These are phyloP conservation scores for Rosa lucieae DNA, from an alignment of 306 rosid genomes.

Conservation along the genomic window DNA sequence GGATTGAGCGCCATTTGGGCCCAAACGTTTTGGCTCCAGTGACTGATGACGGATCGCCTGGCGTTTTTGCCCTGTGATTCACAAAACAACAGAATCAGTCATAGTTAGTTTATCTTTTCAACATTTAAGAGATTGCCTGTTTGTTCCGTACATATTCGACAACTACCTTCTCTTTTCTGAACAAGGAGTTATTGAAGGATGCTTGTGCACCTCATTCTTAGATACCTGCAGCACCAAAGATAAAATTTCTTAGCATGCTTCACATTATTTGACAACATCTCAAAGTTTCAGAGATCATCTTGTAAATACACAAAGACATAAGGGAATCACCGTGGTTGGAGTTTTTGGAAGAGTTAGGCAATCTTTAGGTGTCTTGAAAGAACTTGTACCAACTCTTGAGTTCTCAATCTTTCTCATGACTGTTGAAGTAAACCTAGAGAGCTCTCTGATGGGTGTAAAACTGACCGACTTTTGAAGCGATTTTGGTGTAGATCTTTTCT, in stretches of 20 bases:
- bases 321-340: constrained; percentile 58
- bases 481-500: constrained; percentile 61
- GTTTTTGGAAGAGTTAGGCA: constrained; percentile 67
- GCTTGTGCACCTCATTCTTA: constrained; percentile 46
- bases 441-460: constrained; percentile 85
- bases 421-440: constrained; percentile 70
- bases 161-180: constrained; percentile 73
- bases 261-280: not conserved
- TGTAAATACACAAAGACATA: not conserved
- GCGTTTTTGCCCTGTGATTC: constrained; percentile 52
- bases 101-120: not conserved
- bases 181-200: constrained; percentile 65
- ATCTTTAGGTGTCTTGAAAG: constrained; percentile 68
- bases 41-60: constrained; percentile 37
- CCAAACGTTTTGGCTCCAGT: constrained; percentile 39
- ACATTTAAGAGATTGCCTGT: not conserved
- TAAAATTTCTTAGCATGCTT: constrained; percentile 16
- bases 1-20: constrained; percentile 62
- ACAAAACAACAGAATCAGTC: constrained; percentile 6
- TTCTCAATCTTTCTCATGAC: constrained; percentile 80
- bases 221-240: constrained; percentile 43
- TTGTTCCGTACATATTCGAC: not conserved
- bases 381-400: constrained; percentile 54
- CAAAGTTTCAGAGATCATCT: not conserved
- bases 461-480: constrained; percentile 53